Percentiles rank a stretch among this genome's conserved stretches.
phyloP scores from a whole-genome alignment of 2,329 filamentous ascomycete genomes.

The Fusarium papillatum region DNA sequence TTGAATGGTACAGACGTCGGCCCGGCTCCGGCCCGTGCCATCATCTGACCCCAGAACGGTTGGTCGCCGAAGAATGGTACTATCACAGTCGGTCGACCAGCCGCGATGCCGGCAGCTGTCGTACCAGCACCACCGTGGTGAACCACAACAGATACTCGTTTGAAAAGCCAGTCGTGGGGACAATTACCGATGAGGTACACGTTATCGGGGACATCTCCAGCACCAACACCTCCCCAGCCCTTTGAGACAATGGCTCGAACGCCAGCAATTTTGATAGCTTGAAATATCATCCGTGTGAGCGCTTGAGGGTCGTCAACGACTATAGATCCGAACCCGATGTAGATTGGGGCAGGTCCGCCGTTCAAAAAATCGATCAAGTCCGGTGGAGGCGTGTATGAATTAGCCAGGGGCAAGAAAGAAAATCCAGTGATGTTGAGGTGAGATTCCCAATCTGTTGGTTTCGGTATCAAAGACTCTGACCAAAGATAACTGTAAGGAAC shows the following conservation, averaged over 20 bases:
- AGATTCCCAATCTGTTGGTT: slow-evolving; percentile 72
- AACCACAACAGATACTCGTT: slow-evolving; percentile 69
- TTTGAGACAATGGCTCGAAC: slow-evolving; percentile 73
- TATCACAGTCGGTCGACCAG: slow-evolving; percentile 72
- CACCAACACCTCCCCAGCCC: slow-evolving; percentile 74
- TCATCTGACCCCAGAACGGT: slow-evolving; percentile 76
- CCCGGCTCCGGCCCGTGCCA: slow-evolving; percentile 71
- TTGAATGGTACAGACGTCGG: slow-evolving; percentile 71
- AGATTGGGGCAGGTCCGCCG: slow-evolving; percentile 70
- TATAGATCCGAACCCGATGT: slow-evolving; percentile 77
- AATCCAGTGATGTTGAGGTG: slow-evolving; percentile 74
- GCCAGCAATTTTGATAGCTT: slow-evolving; percentile 69
- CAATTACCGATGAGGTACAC: slow-evolving; percentile 75
- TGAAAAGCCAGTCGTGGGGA: slow-evolving; percentile 77
- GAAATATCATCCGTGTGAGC: slow-evolving; percentile 70
- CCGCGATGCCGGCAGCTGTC: slow-evolving; percentile 72
- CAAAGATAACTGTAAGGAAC: slow-evolving; percentile 81
- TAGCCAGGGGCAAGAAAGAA: slow-evolving; percentile 69
- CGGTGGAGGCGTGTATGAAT: slow-evolving; percentile 64
- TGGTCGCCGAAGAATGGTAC: slow-evolving; percentile 78
- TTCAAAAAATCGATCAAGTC: slow-evolving; percentile 68
- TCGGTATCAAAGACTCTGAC: slow-evolving; percentile 76
- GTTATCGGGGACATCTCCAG: slow-evolving; percentile 59
- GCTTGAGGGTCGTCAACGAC: slow-evolving; percentile 72
- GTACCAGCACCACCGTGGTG: slow-evolving; percentile 77